Evolutionary conservation across 164 flowering plant species (phyloP).

Genomic region (Berberis thunbergii): DNA sequence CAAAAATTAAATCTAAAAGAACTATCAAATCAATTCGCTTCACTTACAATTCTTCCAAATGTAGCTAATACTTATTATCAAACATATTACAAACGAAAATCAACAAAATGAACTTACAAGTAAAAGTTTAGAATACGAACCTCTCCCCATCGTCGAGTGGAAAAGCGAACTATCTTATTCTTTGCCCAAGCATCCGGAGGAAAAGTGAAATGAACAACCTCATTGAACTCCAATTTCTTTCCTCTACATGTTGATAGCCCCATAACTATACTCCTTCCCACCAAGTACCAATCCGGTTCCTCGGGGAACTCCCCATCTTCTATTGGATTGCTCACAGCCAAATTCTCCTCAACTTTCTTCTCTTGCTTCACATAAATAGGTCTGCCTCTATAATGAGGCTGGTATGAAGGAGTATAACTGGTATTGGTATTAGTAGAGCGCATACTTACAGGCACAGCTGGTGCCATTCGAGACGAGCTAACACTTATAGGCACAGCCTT

Average conservation of each 20-base stretch:
- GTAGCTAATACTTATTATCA: background rate
- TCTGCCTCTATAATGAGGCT: background rate
- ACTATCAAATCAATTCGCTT: background rate
- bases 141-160: constrained; percentile 67
- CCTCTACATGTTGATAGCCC: constrained; percentile 61
- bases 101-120: background rate
- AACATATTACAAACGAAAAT: background rate
- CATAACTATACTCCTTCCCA: constrained; percentile 40
- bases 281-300: constrained; percentile 62
- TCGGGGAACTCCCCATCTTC: constrained; percentile 65
- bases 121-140: constrained; percentile 17
- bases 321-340: constrained; percentile 13
- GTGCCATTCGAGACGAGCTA: too few relatives aligned
- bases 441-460: too few relatives aligned
- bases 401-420: background rate
- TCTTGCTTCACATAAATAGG: background rate
- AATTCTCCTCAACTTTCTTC: background rate
- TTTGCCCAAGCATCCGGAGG: constrained; percentile 26
- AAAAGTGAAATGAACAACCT: constrained; percentile 55
- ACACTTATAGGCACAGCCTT: background rate
- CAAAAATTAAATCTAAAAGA: background rate
- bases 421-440: too few relatives aligned
- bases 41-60: background rate
- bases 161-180: constrained; percentile 53
- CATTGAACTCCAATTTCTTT: constrained; percentile 47